phyloP scores from a whole-genome alignment of 2,329 filamentous ascomycete species.

The Dothiorella sarmentorum region DNA sequence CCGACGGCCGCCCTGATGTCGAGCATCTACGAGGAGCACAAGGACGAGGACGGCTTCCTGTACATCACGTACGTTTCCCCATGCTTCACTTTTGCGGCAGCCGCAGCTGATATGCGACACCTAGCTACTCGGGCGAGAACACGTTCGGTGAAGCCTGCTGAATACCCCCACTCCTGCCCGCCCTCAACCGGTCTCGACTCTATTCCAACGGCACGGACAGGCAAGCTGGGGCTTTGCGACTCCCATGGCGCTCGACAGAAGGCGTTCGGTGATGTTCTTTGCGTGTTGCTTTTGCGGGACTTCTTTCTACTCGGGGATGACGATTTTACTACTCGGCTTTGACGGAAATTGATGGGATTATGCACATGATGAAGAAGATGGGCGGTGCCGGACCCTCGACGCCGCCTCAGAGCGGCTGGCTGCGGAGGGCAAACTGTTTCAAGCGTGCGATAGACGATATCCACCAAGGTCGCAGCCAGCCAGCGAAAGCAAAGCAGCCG shows the following conservation, averaged over 20 bases:
- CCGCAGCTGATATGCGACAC: slow-evolving; percentile 23
- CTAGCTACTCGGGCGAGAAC: slow-evolving; percentile 98
- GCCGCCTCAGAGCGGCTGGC: background rate
- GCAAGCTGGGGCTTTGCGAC: slow-evolving; percentile 1
- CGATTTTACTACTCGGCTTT: background rate
- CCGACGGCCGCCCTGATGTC: slow-evolving; percentile 98
- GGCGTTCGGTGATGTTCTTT: slow-evolving; percentile 27
- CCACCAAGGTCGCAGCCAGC: background rate
- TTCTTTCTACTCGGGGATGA: slow-evolving; percentile 1
- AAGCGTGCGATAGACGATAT: background rate
- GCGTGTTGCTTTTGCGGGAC: slow-evolving; percentile 20
- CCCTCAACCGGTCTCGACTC: slow-evolving; percentile 7
- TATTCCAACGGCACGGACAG: slow-evolving; percentile 5
- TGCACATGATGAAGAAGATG: background rate
- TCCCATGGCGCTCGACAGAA: slow-evolving; percentile 23
- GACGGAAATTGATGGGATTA: slow-evolving; percentile 14
- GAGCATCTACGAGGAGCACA: slow-evolving; percentile 99
- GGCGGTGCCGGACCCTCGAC: background rate
- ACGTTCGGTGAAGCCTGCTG: slow-evolving; percentile 66
- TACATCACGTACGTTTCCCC: slow-evolving; percentile 78
- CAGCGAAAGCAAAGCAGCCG: background rate
- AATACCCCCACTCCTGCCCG: slow-evolving; percentile 6
- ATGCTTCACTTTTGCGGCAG: background rate
- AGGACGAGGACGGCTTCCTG: slow-evolving; percentile 82
- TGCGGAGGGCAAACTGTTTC: background rate